Conservation (phyloP, 441 rosid species). For the Gossypium gossypioides region DNA sequence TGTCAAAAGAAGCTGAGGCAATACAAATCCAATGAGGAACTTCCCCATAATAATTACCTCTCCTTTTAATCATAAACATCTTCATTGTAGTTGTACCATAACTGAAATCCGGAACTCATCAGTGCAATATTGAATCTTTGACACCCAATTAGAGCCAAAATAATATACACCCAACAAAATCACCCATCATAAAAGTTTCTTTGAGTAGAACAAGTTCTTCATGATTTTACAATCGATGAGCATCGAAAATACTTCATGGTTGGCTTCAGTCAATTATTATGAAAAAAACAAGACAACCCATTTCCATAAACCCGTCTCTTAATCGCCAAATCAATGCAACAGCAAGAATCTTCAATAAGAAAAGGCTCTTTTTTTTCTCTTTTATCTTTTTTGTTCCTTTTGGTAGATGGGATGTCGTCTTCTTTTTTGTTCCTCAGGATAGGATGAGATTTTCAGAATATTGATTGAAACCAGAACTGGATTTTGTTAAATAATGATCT, state of each 20-base stretch:
- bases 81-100: slow-evolving; percentile 12
- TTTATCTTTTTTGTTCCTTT: background rate
- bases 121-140: slow-evolving; percentile 6
- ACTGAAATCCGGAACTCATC: background rate
- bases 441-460: background rate
- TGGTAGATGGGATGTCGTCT: background rate
- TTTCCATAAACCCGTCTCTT: background rate
- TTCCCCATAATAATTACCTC: slow-evolving; percentile 27
- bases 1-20: slow-evolving; percentile 40
- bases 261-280: background rate
- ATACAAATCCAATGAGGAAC: slow-evolving; percentile 34
- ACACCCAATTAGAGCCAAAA: background rate
- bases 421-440: background rate
- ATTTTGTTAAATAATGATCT: background rate
- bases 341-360: background rate
- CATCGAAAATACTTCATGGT: background rate
- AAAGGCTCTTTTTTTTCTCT: background rate
- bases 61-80: slow-evolving; percentile 3
- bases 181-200: slow-evolving; percentile 1
- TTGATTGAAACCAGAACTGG: background rate
- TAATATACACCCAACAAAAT: background rate
- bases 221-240: background rate
- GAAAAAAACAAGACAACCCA: background rate
- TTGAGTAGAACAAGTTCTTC: background rate
- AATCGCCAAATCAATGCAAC: background rate